Base-by-base conservation (phyloP, 805 yeast genomes). In the Yamadazyma scolyti region DNA sequence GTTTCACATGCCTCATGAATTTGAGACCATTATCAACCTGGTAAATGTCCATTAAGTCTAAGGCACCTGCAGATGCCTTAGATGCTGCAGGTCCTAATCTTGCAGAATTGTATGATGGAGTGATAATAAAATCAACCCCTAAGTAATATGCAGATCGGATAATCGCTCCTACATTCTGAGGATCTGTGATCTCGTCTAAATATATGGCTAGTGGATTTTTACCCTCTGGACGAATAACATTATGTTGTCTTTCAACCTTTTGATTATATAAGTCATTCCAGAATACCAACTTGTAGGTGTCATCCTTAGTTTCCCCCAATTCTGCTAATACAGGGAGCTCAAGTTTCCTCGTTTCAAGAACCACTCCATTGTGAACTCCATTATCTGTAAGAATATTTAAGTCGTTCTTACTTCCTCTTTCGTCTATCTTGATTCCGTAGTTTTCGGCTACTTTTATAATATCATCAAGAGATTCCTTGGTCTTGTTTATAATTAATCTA, bases 101-200 rank as follows among this genome's bases (percentile, higher is more conserved):
- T 1, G 96, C 85, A 45, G 84, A 74, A 48, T 84, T 81, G 30
- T 71, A 73, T 20, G 73, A 77, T 2, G 94, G 81, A 25, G 81
- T 58, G 1, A 82, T 76, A 5, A 86, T 61, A 47, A 85, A 82
- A 56, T 88, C 95, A 2, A 71, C 95, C 6, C 96, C 96, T 9
- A 87, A 62, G 56, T 70, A 87, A 57, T 78, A 82, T 0, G 94
- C 90, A 2, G 88, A 74, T 50, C 96, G 64, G 17, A 84, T 57
- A 25, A 87, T 75, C 15, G 90, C 93, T 6, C 96, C 96, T 44
- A 85, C 65, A 51, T 87, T 87, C 52, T 85, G 94, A 1, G 96
- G 90, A 53, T 87, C 96, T 9, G 84, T 75, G 25, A 88, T 68
- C 36, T 83, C 86, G 54, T 87, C 96, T 16, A 87, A 57, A 45